Percentiles rank a stretch among this genome's conserved stretches.
phyloP scores from a whole-genome alignment of 164 flowering plant species.

The Tetrastigma voinierianum region DNA sequence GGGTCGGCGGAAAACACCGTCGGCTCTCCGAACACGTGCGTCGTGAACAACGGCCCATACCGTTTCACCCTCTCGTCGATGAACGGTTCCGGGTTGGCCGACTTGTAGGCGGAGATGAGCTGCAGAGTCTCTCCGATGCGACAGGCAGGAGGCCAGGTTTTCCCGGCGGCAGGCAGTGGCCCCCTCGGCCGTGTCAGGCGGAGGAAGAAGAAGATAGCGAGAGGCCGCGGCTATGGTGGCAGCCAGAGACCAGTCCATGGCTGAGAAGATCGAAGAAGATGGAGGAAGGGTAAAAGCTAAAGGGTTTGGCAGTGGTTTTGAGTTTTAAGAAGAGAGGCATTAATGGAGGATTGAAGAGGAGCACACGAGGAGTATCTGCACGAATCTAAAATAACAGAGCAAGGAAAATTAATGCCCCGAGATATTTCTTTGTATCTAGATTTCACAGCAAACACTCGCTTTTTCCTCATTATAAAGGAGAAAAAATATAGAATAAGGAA shows the following conservation, averaged over 20 bases:
- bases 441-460: not conserved
- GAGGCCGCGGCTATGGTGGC: not conserved
- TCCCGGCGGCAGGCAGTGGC: constrained; percentile 68
- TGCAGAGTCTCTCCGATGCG: constrained; percentile 93
- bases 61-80: too few relatives aligned
- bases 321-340: not conserved
- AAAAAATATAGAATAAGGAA: too few relatives aligned
- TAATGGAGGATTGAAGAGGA: constrained; percentile 4
- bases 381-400: not conserved
- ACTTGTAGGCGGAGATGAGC: constrained; percentile 85
- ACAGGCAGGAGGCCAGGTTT: constrained; percentile 64
- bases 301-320: too few relatives aligned
- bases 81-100: constrained; percentile 92
- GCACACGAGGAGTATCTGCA: constrained; percentile 22
- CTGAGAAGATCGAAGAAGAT: too few relatives aligned
- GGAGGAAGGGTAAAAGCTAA: too few relatives aligned
- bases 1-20: constrained; percentile 88
- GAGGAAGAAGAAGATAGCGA: constrained; percentile 21
- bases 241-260: too few relatives aligned
- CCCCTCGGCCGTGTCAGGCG: constrained; percentile 27
- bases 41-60: constrained; percentile 70
- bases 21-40: constrained; percentile 91
- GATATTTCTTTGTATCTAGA: constrained; percentile 17
- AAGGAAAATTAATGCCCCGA: constrained; percentile 10
- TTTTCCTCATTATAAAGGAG: too few relatives aligned